Evolutionary conservation across 208 protist species (phyloP), one percentile per base, ranked within the genome.

Genomic region (Trypanosoma brucei): DNA sequence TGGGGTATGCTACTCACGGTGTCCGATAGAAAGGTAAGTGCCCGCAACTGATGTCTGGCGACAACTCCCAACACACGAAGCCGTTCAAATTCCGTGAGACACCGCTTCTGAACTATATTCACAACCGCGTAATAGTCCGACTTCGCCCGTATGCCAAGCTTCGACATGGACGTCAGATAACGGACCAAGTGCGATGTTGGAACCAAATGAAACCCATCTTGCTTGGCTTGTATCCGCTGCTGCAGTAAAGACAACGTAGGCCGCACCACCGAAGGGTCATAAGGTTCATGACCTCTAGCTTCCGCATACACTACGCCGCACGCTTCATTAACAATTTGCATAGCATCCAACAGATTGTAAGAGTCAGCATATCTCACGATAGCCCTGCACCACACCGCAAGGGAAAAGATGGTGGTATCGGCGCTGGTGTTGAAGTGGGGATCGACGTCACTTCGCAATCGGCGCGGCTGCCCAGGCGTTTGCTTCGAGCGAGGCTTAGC

Each of bases 91-190:
- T 63, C 57, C 9, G 69, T 78, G 46, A 90, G 53, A 8, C 60
- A 33, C 35, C 79, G 76, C 9, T 48, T 8, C 46, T 81, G 68
- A 37, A 87, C 45, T 34, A 57, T 40, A 30, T 60, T 46, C 42
- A 91, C 40, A 9, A 86, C 67, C 0, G 38, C n/a, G 33, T 73
- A 75, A 70, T 86, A 91, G 14, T 61, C 53, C 34, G 64, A 39
- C 50, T 76, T 78, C 13, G 59, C 53, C 3, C 76, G 72, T 3
- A 84, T 60, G 42, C 58, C 59, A 51, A 87, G 59, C 68, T 77
- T 83, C 35, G 84, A 84, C 44, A 91, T 46, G 31, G 76, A 78
- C 0, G 52, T 73, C 40, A 91, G 55, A 62, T 85, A 91, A 55
- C 84, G 84, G 22, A 76, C 69, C 5, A 91, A 72, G 38, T 70